These are phyloP conservation scores for Phytopythium mirpurense DNA, from an alignment of 352 stramenopile species.

Conservation along the genomic window DNA sequence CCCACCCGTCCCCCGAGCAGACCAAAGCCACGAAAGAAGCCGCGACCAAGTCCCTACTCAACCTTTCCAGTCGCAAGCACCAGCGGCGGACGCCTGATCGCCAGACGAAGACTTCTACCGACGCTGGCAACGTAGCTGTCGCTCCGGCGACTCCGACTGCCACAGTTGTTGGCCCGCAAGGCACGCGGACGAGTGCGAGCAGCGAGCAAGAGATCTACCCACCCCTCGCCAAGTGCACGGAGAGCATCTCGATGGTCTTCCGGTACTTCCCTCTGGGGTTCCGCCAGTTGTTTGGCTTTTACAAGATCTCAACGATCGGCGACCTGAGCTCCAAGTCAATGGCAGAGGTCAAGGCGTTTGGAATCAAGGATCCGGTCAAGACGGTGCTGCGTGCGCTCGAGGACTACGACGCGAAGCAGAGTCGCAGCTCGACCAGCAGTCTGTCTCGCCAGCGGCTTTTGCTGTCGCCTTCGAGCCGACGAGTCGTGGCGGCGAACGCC, in stretches of 20 bases:
- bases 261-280: constrained; percentile 51
- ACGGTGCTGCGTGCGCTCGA: constrained; percentile 50
- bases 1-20: background rate
- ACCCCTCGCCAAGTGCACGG: constrained; percentile 34
- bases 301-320: constrained; percentile 68
- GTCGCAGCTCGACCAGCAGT: constrained; percentile 22
- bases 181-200: background rate
- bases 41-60: background rate
- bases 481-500: background rate
- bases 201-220: constrained; percentile 33
- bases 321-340: constrained; percentile 47
- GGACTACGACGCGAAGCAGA: constrained; percentile 40
- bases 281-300: constrained; percentile 47
- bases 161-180: no score
- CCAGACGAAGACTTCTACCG: no score
- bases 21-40: no score
- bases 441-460: constrained; percentile 24
- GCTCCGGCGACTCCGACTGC: no score
- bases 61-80: no score
- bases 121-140: background rate
- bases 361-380: constrained; percentile 46
- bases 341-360: constrained; percentile 51
- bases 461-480: constrained; percentile 13
- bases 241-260: constrained; percentile 44
- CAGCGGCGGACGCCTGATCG: no score